These are phyloP conservation scores for Obba rivulosa DNA, from an alignment of 768 basidiomycete genomes.

Conservation along the genomic window DNA sequence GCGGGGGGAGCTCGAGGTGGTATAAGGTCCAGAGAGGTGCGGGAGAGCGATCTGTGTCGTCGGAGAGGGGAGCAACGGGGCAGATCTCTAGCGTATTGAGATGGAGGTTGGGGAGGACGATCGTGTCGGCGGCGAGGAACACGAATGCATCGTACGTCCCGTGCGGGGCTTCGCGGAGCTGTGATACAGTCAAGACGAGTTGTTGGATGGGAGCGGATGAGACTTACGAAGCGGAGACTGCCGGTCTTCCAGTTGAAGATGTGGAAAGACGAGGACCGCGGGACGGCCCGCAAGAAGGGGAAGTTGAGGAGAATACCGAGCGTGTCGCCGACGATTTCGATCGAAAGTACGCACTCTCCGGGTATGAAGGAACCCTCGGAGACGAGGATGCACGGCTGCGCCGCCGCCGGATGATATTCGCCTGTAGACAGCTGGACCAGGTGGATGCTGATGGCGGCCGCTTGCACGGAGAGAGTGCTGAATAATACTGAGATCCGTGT, in stretches of 20 bases:
- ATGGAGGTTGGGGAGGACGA: constrained; percentile 21
- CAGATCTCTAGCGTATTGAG: constrained; percentile 19
- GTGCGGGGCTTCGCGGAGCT: neutral
- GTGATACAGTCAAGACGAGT: neutral
- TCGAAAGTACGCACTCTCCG: constrained; percentile 13
- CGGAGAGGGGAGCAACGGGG: neutral
- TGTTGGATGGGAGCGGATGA: neutral
- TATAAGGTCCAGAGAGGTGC: constrained; percentile 8
- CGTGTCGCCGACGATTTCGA: constrained; percentile 19
- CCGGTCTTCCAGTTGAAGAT: constrained; percentile 26
- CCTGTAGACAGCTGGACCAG: constrained; percentile 16
- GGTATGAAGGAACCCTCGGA: constrained; percentile 8
- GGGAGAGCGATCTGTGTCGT: neutral
- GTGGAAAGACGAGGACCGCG: constrained; percentile 10
- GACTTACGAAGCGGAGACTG: constrained; percentile 15
- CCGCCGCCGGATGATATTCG: constrained; percentile 15
- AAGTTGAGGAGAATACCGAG: constrained; percentile 17
- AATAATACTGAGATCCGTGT: neutral
- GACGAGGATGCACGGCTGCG: constrained; percentile 12
- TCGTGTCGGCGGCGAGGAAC: constrained; percentile 18
- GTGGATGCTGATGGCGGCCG: constrained; percentile 14
- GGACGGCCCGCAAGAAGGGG: constrained; percentile 1
- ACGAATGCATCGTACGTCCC: constrained; percentile 19
- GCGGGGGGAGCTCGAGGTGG: constrained; percentile 15
- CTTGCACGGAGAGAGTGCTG: neutral